Evolutionary conservation across 106 monocot genomes (phyloP), one percentile per base, ranked within the genome.

Genomic region (Platanthera zijinensis): DNA sequence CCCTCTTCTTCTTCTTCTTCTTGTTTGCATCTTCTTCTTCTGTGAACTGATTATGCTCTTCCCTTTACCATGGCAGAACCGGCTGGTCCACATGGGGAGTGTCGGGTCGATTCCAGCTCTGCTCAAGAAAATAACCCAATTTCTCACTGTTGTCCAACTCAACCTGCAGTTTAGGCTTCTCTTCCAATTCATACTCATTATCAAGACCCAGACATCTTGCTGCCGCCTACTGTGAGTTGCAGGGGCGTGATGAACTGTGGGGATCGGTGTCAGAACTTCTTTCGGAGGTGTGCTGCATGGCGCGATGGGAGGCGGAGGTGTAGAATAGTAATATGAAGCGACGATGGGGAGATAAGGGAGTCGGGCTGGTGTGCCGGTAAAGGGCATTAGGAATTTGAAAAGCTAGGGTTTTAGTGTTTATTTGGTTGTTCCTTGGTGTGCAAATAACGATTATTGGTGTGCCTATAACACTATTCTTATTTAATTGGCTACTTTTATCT

Each of bases 51-150:
- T 15, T 47, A 62, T 21, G 59, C 28, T 68, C 84, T 28, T 80
- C 84, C 76, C 88, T 89, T 84, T 94, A 89, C 94, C 94, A 99
- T 1, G 97, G 97, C 12, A 94, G 85, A 3, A 82, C 22, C 8
- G 66, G 9, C 74, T 63, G 52, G 53, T 81, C 78, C 13, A 5
- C 7, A 48, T 57, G 14, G 8, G 50, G 62, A 5, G 59, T 45
- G 54, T 86, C 94, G 9, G 94, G 91, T 21, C 97, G 84, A 75
- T 71, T 87, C 97, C 97, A 99, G 72, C 82, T 89, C 51, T 88
- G 80, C 69, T 86, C 87, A 4, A 99, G 86, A 75, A 99, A 69
- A 8, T 94, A 94, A 19, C 90, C 86, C 28, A 94, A 56, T 30
- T 82, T 78, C 78, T 88, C 84, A n/a, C 85, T 80, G 17, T 84